These are phyloP conservation scores for Penicillium macrosclerotiorum DNA, from an alignment of 495 filamentous ascomycete genomes.

Conservation along the genomic window DNA sequence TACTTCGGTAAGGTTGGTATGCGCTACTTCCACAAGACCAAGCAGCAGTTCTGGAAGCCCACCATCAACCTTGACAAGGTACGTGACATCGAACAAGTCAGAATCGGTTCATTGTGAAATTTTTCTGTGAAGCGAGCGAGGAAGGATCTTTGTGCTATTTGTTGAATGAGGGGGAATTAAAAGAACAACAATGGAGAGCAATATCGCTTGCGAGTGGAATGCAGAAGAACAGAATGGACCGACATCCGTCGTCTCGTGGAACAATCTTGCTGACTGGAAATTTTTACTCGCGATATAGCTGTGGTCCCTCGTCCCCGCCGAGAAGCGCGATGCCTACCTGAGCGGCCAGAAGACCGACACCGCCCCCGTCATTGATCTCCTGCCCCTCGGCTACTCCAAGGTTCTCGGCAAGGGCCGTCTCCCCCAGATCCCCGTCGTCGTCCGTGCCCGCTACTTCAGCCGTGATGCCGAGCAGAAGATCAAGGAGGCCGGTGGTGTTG, in stretches of 20 bases:
- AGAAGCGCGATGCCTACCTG: conserved; percentile 82
- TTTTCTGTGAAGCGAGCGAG: conserved; percentile 1
- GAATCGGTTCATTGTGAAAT: conserved; percentile 6
- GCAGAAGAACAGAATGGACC: conserved; percentile 4
- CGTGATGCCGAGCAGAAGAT: conserved; percentile 92
- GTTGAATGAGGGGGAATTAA: neutral
- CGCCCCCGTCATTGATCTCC: conserved; percentile 88
- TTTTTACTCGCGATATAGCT: conserved; percentile 51
- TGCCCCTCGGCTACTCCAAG: conserved; percentile 89
- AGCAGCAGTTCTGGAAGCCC: conserved; percentile 91
- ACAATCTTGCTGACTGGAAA: conserved; percentile 19
- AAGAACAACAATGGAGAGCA: neutral
- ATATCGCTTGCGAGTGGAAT: neutral
- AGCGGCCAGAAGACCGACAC: conserved; percentile 70
- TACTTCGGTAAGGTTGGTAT: conserved; percentile 99
- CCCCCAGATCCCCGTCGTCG: conserved; percentile 79
- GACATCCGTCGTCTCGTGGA: neutral
- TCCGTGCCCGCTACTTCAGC: conserved; percentile 85
- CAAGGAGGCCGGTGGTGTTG: conserved; percentile 85
- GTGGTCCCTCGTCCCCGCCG: conserved; percentile 76
- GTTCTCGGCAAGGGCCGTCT: conserved; percentile 90
- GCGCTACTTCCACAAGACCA: conserved; percentile 88
- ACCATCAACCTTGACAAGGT: conserved; percentile 91
- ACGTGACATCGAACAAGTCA: conserved; percentile 28
- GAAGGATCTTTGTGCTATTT: conserved; percentile 1